Conservation (phyloP, 1,284 basidiomycete species). For the Ustilago esculenta region DNA sequence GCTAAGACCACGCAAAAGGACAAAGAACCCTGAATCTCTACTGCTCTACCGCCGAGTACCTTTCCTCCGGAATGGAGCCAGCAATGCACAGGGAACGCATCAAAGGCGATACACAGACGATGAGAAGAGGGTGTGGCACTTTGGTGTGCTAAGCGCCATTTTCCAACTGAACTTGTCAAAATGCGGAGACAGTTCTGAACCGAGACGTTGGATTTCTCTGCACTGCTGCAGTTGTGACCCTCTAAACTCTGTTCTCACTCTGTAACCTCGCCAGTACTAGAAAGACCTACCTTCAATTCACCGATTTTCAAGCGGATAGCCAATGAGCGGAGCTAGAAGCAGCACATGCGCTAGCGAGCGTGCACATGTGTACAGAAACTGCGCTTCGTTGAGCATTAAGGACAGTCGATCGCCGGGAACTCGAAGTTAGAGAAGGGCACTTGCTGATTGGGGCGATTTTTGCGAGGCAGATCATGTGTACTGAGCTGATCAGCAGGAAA, state of each 20-base stretch:
- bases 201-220: conserved; percentile 5
- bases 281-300: too few species aligned
- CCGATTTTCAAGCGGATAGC: background rate
- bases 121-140: conserved; percentile 2
- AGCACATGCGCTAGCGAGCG: too few species aligned
- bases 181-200: conserved; percentile 3
- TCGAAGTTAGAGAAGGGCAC: background rate
- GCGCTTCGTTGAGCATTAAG: background rate
- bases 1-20: conserved; percentile 1
- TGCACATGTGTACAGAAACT: conserved; percentile 1
- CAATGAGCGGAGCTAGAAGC: background rate
- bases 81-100: too few species aligned
- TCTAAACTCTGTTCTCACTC: too few species aligned
- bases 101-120: background rate
- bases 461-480: conserved; percentile 1
- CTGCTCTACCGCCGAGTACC: background rate
- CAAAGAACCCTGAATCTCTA: background rate
- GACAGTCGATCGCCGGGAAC: background rate
- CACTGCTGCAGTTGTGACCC: background rate
- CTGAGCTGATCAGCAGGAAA: background rate
- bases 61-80: background rate
- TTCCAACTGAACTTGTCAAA: background rate
- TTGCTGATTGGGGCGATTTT: conserved; percentile 7
- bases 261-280: too few species aligned
- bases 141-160: conserved; percentile 6